Evolutionary conservation across 352 stramenopile genomes (phyloP), one percentile per base, ranked within the genome.

Genomic region (Phytophthora kernoviae): DNA sequence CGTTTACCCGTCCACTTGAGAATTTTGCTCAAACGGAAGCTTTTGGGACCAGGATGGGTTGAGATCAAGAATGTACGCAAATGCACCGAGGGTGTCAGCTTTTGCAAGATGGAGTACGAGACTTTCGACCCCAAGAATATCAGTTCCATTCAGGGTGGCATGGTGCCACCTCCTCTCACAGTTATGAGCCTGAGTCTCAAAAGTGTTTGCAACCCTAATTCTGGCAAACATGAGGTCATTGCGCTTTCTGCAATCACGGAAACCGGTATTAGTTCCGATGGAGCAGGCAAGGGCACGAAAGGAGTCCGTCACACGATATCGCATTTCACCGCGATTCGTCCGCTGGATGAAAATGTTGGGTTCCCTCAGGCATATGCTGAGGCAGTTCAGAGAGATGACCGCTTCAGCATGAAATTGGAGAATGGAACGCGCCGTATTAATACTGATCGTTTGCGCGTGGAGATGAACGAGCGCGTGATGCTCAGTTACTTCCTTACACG

Each of bases 31-130:
- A 98, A 98, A 56, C 91, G 97, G 46, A 96, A 97, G 56, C 75
- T 99, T 20, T 98, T 99, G 72, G 98, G 98, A 20, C 98, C 98
- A 4, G 93, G 96, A 22, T 99, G 98, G 98, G 77, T 99, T 45
- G 90, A 97, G 46, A 94, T 99, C 58, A 90, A 91, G 48, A 81
- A 92, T 49, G 89, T 97, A n/a, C 60, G 79, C 39, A 76, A 84
- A 30, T 81, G 79, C 15, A 81, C 62, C 17, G 80, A 90, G 17
- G 84, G 65, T 53, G 77, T 84, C 30, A 94, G 84, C 42, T 99
- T 97, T 70, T 99, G 96, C 71, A 94, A 96, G 58, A 72, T 96
- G 47, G 97, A 99, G 79, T 93, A 97, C 27, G 73, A 93, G 44
- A 90, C 98, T 5, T 90, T 96, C 17, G 87, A 91, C 42, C 93